These are phyloP conservation scores for Ceratobasidium sp. DNA, from an alignment of 1,284 basidiomycete species.

Conservation along the genomic window DNA sequence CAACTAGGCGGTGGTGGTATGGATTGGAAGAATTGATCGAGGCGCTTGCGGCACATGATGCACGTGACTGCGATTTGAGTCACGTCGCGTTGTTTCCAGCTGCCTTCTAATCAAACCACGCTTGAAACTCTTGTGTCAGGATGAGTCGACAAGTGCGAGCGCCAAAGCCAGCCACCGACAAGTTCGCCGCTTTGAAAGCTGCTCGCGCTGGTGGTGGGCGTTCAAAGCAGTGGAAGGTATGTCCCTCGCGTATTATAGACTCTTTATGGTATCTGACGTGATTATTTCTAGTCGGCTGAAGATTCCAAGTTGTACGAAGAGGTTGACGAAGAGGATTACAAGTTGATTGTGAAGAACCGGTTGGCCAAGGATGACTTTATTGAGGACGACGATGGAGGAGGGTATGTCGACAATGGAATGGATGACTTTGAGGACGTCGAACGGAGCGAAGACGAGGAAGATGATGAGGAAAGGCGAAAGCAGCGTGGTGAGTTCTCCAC, in stretches of 20 bases:
- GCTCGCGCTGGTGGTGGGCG: constrained; percentile 60
- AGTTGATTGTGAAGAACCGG: constrained; percentile 84
- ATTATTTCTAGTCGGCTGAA: constrained; percentile 61
- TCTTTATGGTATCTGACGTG: constrained; percentile 49
- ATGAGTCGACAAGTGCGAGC: constrained; percentile 27
- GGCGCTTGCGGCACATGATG: background rate
- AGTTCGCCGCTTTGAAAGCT: constrained; percentile 59
- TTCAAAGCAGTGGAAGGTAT: constrained; percentile 61
- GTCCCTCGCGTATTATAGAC: constrained; percentile 43
- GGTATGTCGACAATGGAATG: constrained; percentile 96
- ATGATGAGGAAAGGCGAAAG: constrained; percentile 59
- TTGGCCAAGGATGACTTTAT: constrained; percentile 96
- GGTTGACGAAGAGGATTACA: constrained; percentile 93
- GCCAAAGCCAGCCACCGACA: constrained; percentile 45
- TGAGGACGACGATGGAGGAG: constrained; percentile 91
- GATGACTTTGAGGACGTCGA: constrained; percentile 85
- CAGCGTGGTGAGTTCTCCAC: constrained; percentile 30
- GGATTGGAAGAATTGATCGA: constrained; percentile 9
- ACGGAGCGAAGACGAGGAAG: constrained; percentile 55
- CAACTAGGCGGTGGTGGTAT: background rate
- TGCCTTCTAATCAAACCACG: background rate
- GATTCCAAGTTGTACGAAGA: constrained; percentile 89
- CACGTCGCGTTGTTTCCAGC: constrained; percentile 40
- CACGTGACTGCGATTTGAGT: constrained; percentile 17
- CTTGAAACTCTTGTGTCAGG: background rate